A percentile compares a stretch with the other conserved stretches of the same genome.
Evolutionary conservation across 2,329 filamentous ascomycete genomes (phyloP).

Genomic region (Cordyceps pruinosa): DNA sequence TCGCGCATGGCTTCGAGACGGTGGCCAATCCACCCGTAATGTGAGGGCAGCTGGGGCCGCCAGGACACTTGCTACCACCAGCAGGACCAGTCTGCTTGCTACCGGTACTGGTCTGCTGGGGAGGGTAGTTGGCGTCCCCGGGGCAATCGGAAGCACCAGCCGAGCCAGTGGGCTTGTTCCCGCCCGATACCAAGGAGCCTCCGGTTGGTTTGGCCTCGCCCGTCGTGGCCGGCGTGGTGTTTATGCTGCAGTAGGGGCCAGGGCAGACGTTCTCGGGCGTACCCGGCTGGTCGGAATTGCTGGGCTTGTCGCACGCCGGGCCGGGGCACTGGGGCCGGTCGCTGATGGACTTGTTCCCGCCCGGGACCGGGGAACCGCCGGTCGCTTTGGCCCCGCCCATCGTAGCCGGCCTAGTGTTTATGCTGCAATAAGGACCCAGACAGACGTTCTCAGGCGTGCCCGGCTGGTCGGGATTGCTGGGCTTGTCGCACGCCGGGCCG

Average conservation of each 20-base stretch:
- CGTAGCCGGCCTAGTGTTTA: not conserved
- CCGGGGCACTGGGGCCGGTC: slow-evolving; percentile 15
- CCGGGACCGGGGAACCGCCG: not conserved
- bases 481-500: slow-evolving; percentile 14
- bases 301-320: slow-evolving; percentile 8
- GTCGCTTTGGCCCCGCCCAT: not conserved
- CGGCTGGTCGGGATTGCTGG: slow-evolving; percentile 16
- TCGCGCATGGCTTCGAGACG: slow-evolving; percentile 1
- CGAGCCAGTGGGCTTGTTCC: not conserved
- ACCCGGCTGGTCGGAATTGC: slow-evolving; percentile 16
- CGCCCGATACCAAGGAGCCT: not conserved
- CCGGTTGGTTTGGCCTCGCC: not conserved
- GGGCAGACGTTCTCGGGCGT: slow-evolving; percentile 22
- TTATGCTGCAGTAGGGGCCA: slow-evolving; percentile 13
- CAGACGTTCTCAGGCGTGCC: slow-evolving; percentile 21
- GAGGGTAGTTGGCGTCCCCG: not conserved
- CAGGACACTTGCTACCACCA: not conserved
- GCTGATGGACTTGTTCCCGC: not conserved
- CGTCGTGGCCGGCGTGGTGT: not conserved
- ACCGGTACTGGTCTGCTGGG: not conserved
- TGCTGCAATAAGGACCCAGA: slow-evolving; percentile 16
- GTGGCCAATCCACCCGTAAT: slow-evolving; percentile 4
- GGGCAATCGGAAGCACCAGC: not conserved
- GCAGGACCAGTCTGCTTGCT: not conserved
- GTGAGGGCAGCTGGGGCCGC: slow-evolving; percentile 6